A percentile compares a stretch with the other conserved stretches of the same genome.
phyloP scores from a whole-genome alignment of 2,329 filamentous ascomycete genomes.

The Ascochyta koolunga region DNA sequence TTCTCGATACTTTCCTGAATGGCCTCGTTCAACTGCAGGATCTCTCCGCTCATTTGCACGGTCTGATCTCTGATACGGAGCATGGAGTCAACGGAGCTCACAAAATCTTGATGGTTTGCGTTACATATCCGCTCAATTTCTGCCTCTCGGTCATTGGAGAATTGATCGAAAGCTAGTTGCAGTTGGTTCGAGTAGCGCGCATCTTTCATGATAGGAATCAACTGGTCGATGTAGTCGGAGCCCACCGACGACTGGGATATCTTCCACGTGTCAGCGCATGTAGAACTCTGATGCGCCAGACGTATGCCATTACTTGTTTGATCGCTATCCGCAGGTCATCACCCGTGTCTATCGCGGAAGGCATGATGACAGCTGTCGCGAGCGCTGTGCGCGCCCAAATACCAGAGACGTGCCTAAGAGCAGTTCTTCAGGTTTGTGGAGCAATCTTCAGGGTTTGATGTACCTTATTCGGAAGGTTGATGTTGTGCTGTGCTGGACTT shows the following conservation, averaged over 20 bases:
- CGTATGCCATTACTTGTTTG: conserved; percentile 52
- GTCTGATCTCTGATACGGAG: conserved; percentile 90
- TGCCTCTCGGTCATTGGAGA: conserved; percentile 82
- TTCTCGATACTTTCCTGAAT: conserved; percentile 96
- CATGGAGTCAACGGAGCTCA: conserved; percentile 91
- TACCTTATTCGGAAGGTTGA: conserved; percentile 10
- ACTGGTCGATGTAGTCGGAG: conserved; percentile 90
- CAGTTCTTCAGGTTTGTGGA: not conserved
- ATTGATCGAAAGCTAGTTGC: conserved; percentile 77
- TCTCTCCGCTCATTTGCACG: conserved; percentile 85
- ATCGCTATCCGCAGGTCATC: conserved; percentile 57
- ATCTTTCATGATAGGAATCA: conserved; percentile 94
- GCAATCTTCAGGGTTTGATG: not conserved
- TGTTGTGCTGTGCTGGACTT: conserved; percentile 14
- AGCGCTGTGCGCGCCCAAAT: conserved; percentile 4
- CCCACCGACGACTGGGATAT: conserved; percentile 93
- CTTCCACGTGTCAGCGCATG: conserved; percentile 55
- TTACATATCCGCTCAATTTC: conserved; percentile 96
- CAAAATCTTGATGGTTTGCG: conserved; percentile 95
- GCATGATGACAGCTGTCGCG: conserved; percentile 33
- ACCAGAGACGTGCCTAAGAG: not conserved
- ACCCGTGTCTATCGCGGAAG: conserved; percentile 50
- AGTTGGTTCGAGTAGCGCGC: conserved; percentile 78
- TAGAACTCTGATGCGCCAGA: not conserved
- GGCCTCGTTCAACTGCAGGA: conserved; percentile 88